Evolutionary conservation across 306 rosid species (phyloP), one percentile per base, ranked within the genome.

Genomic region (Cucurbita pepo): DNA sequence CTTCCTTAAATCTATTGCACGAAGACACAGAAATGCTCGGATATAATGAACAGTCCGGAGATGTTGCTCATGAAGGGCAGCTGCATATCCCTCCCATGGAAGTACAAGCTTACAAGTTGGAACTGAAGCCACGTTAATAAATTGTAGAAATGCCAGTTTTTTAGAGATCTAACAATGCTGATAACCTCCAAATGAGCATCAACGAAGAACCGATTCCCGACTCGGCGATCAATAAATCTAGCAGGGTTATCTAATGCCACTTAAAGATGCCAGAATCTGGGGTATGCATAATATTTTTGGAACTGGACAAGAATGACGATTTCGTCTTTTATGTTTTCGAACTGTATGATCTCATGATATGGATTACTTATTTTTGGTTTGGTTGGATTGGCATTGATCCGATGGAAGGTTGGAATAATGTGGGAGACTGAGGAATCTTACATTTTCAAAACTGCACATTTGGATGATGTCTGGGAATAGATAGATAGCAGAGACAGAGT

Each of bases 1-100:
- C 88, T 45, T 94, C 99, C n/a, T 84, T 94, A 71, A 94, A 94
- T 79, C 97, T 94, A 54, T 48, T 89, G 77, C 99, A 94, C 16
- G 97, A 89, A 81, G 96, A 94, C 76, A 81, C 85, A 4, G 95
- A 91, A 60, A 71, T 86, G 77, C 88, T 94, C 44, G 99, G 99
- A 25, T 88, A 87, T 78, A 50, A 81, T 1, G 90, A 89, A 73
- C 87, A 79, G 76, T 70, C 83, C 30, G 86, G 92, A 44, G 87
- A 84, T 67, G 63, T 76, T 77, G 83, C 88, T 43, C 91, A 73
- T 79, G 97, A 89, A 43, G 99, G 97, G 36, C 89, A 72, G 5
- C 82, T 94, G 25, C 74, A 71, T 30, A 84, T 94, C 65, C 83
- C 97, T 72, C 96, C 97, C 10, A 94, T 91, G 99, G 99, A 94